Evolutionary conservation across 2,329 filamentous ascomycete genomes (phyloP), one percentile per base, ranked within the genome.

Genomic region (Colletotrichum sp.): DNA sequence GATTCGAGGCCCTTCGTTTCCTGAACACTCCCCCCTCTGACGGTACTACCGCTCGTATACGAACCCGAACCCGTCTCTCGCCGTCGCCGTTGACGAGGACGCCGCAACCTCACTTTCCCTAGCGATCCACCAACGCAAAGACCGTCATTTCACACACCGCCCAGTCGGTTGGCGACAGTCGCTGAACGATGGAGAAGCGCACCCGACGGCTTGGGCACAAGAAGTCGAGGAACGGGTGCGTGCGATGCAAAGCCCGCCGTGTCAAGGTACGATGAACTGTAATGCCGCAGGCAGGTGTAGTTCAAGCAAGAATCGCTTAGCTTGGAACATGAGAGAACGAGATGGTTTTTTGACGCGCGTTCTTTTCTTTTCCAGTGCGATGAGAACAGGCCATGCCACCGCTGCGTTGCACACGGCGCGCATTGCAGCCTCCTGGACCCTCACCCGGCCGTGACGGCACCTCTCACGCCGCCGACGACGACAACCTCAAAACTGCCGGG

Each of bases 331-430:
- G 5, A 36, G n/a, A 62, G 32, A 16, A 32, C 5, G 8, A 36
- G 6, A 64, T 34, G 15, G 21, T 34, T 30, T 52, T 10, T 48
- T 66, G 38, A 69, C 64, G 67, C 55, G 67, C 55, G 9, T 43
- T n/a, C 60, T 12, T 34, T 15, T 28, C 15, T 36, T 13, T 21
- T 52, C 21, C 32, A 75, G 73, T 75, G 73, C 38, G 83, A 86
- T 61, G 84, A 86, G 76, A 80, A 79, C 6, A 78, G 78, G 7
- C 84, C 84, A 5, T 86, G 84, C 73, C 79, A 77, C 12, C 83
- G 83, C 6, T 86, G 84, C 66, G 77, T 81, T 12, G 80, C 83
- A 60, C 84, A 86, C 71, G 79, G 80, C n/a, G 78, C 84, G 5
- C 75, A 80, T 13, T 86, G 84, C 76, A 82, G 83, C 66, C 62